Conservation (phyloP, 116 monocot genomes). For the Zostera marina region DNA sequence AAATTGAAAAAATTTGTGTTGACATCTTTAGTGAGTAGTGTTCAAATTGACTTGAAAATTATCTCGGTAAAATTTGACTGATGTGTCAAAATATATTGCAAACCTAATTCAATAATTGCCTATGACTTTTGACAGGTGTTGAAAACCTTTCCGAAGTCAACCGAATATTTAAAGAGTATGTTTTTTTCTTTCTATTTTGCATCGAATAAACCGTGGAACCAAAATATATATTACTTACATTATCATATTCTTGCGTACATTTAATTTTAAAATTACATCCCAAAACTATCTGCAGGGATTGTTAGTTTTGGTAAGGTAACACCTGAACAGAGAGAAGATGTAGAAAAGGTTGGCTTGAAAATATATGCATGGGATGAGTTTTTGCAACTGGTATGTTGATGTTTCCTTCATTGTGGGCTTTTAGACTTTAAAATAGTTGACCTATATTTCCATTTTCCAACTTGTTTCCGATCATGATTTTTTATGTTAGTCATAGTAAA, state of each 20-base stretch:
- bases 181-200: background rate
- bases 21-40: too few relatives aligned
- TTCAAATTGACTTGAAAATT: background rate
- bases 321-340: constrained; percentile 38
- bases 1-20: background rate
- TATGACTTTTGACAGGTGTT: constrained; percentile 1
- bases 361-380: constrained; percentile 86
- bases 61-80: background rate
- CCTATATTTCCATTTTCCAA: too few relatives aligned
- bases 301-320: constrained; percentile 74
- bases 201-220: background rate
- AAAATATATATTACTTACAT: background rate
- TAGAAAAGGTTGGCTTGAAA: constrained; percentile 44
- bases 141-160: background rate
- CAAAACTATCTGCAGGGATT: constrained; percentile 24
- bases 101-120: background rate
- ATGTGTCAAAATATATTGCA: background rate
- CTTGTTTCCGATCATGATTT: too few relatives aligned
- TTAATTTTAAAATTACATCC: background rate
- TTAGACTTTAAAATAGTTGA: background rate
- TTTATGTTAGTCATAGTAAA: too few relatives aligned
- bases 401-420: background rate
- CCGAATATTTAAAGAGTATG: background rate
- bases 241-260: background rate
- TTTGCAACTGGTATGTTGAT: constrained; percentile 39